Evolutionary conservation across 306 rosid species (phyloP).

Genomic region (Prunus kanzakura): DNA sequence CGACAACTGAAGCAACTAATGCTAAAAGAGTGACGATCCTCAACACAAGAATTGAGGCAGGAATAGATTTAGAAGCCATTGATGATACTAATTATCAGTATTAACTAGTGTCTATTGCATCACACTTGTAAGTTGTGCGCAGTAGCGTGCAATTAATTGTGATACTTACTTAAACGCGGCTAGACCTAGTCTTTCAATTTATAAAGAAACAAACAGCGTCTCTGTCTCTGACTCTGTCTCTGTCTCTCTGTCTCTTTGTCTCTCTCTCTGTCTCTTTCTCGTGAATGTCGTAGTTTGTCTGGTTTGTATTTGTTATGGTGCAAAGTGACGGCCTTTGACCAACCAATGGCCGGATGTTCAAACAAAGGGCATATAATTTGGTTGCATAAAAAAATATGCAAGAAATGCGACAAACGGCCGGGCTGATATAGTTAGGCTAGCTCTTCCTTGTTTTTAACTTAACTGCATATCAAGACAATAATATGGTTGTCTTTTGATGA

Average conservation of each 20-base stretch:
- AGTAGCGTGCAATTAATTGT: too few species aligned
- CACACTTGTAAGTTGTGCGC: too few species aligned
- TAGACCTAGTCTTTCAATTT: neutral
- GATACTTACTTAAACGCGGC: too few species aligned
- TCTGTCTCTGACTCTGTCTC: neutral
- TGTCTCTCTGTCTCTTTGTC: neutral
- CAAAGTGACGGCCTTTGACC: neutral
- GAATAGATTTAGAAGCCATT: slow-evolving; percentile 19
- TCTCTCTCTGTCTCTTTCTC: neutral
- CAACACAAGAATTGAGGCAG: slow-evolving; percentile 33
- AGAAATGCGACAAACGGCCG: neutral
- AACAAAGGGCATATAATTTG: neutral
- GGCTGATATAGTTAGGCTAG: neutral
- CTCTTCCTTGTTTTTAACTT: too few species aligned
- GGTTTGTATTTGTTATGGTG: neutral
- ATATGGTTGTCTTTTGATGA: neutral
- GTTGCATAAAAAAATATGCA: neutral
- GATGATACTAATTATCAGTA: too few species aligned
- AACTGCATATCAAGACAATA: too few species aligned
- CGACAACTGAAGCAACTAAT: slow-evolving; percentile 21
- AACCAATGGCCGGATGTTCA: neutral
- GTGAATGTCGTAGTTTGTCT: neutral
- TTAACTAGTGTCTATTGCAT: too few species aligned
- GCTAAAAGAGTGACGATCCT: slow-evolving; percentile 47
- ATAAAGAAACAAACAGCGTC: neutral